phyloP scores from a whole-genome alignment of 495 filamentous ascomycete genomes.

The Podospora pseudoanserina region DNA sequence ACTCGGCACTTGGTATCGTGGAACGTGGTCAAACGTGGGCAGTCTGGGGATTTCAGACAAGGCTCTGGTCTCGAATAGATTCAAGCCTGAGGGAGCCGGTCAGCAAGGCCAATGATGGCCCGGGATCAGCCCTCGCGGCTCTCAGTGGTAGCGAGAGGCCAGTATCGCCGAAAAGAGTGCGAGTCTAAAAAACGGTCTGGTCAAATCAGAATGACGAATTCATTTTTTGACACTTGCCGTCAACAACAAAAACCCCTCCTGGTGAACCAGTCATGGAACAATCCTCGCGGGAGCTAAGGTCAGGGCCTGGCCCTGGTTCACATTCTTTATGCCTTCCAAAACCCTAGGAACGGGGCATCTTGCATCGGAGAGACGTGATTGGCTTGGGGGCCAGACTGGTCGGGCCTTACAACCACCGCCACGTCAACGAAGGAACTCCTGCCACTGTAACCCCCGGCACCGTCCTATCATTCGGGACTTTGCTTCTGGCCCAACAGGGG shows the following conservation, averaged over 20 bases:
- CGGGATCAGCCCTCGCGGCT: background rate
- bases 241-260: constrained; percentile 6
- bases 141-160: background rate
- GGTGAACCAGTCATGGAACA: constrained; percentile 17
- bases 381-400: background rate
- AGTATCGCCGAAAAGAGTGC: background rate
- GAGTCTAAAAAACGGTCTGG: background rate
- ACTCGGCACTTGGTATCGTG: background rate
- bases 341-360: constrained; percentile 6
- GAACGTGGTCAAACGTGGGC: background rate
- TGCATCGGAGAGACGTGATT: constrained; percentile 11
- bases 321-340: constrained; percentile 6
- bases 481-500: background rate
- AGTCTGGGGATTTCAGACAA: background rate
- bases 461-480: constrained; percentile 9
- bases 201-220: background rate
- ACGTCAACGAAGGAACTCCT: constrained; percentile 16
- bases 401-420: constrained; percentile 16
- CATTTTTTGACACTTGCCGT: background rate
- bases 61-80: background rate
- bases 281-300: constrained; percentile 5
- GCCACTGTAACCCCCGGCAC: constrained; percentile 1
- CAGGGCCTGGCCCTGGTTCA: background rate
- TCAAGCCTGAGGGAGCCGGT: background rate
- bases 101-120: background rate